A percentile compares a stretch with the other conserved stretches of the same genome.
Conservation (phyloP, 2,329 filamentous ascomycete genomes). For the Cladosporium velox region DNA sequence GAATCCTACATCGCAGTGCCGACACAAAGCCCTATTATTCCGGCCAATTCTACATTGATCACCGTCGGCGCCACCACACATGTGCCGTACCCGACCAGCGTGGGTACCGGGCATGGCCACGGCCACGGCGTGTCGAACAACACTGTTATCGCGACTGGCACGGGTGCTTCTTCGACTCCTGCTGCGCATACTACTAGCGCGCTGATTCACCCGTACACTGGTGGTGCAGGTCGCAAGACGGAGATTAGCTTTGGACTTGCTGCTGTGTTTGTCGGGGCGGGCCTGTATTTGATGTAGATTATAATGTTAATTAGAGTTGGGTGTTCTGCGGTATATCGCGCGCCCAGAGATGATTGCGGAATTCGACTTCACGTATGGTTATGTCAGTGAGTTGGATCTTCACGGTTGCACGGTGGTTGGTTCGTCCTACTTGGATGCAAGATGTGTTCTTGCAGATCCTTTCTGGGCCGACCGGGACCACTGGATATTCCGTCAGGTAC, state of each 20-base stretch:
- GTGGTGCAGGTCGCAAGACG: conserved; percentile 2
- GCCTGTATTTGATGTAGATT: conserved; percentile 15
- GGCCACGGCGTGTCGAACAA: background rate
- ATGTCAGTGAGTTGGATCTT: background rate
- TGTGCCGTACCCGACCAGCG: background rate
- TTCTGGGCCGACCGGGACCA: background rate
- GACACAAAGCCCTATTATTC: background rate
- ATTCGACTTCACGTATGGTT: background rate
- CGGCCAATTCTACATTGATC: conserved; percentile 9
- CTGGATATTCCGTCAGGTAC: background rate
- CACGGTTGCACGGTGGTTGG: background rate
- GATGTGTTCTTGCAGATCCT: background rate
- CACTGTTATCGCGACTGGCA: conserved; percentile 3
- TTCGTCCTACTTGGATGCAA: background rate
- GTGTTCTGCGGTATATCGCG: background rate
- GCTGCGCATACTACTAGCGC: background rate
- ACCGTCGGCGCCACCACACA: background rate
- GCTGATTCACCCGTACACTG: conserved; percentile 13
- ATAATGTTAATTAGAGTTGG: background rate
- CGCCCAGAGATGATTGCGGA: background rate
- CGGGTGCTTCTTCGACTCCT: background rate
- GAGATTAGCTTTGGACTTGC: conserved; percentile 12
- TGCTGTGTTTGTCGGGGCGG: conserved; percentile 1
- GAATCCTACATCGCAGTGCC: background rate
- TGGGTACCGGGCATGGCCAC: background rate